These are phyloP conservation scores for Hypsizygus ulmarius DNA, from an alignment of 1,284 basidiomycete genomes.

Conservation along the genomic window DNA sequence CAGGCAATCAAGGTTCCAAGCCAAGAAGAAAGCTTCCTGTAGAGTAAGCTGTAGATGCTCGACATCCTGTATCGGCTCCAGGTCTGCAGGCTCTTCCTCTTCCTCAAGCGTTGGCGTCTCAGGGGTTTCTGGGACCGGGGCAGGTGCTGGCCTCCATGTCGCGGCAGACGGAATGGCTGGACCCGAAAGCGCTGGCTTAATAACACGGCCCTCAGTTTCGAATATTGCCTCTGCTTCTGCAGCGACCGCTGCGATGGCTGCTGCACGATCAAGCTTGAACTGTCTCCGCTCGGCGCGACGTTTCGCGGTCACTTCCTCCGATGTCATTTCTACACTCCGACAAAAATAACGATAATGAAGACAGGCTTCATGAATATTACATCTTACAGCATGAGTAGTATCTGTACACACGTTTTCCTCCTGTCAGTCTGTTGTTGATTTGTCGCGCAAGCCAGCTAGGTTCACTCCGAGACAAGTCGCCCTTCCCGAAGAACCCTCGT, in stretches of 20 bases:
- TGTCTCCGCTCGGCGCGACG: constrained; percentile 83
- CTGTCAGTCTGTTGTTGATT: constrained; percentile 58
- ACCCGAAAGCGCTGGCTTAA: constrained; percentile 52
- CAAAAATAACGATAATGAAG: neutral
- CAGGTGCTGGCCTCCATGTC: constrained; percentile 61
- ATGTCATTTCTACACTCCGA: constrained; percentile 55
- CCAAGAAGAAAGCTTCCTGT: constrained; percentile 90
- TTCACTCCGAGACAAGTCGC: constrained; percentile 89
- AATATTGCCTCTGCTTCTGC: constrained; percentile 76
- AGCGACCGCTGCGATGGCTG: constrained; percentile 68
- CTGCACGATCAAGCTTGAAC: constrained; percentile 89
- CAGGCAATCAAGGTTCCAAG: constrained; percentile 83
- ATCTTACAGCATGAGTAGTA: neutral
- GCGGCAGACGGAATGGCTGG: constrained; percentile 70
- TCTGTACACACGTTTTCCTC: constrained; percentile 52
- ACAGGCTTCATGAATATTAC: constrained; percentile 9
- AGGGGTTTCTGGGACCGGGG: constrained; percentile 13
- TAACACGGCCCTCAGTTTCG: constrained; percentile 59
- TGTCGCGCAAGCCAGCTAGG: constrained; percentile 87
- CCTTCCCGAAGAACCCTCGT: constrained; percentile 96
- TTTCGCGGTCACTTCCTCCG: constrained; percentile 85
- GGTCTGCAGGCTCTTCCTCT: constrained; percentile 33
- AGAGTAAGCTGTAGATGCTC: constrained; percentile 93
- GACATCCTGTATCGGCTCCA: constrained; percentile 60
- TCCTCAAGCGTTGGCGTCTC: constrained; percentile 27